A percentile compares a stretch with the other conserved stretches of the same genome.
Conservation (phyloP, 495 filamentous ascomycete species). For the Clavariopsis aquatica region DNA sequence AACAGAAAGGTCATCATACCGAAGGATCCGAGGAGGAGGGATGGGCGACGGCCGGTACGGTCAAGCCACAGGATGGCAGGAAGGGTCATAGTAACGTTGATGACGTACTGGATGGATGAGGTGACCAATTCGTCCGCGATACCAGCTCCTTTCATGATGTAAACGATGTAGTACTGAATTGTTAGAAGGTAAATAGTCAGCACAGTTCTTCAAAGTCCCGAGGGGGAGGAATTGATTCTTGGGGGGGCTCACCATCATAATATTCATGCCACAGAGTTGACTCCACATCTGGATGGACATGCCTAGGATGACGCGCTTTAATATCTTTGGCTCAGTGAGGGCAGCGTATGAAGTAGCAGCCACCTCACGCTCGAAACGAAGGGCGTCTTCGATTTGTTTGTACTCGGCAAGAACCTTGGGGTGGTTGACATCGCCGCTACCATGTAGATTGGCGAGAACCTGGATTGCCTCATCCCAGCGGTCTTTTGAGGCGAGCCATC, state of each 20-base stretch:
- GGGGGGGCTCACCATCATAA: constrained; percentile 61
- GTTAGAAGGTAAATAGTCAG: neutral
- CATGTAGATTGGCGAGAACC: constrained; percentile 67
- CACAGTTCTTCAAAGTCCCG: constrained; percentile 41
- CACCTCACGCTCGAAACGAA: constrained; percentile 63
- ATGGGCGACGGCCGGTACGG: constrained; percentile 37
- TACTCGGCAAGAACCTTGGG: constrained; percentile 66
- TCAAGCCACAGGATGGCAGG: constrained; percentile 55
- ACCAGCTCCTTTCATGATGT: constrained; percentile 70
- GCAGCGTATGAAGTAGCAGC: constrained; percentile 58
- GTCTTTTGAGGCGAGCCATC: constrained; percentile 73
- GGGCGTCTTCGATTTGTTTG: constrained; percentile 65
- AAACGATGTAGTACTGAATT: constrained; percentile 57
- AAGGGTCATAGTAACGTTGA: constrained; percentile 68
- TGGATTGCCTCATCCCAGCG: constrained; percentile 72
- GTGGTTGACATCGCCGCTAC: constrained; percentile 59
- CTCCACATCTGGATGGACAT: constrained; percentile 78
- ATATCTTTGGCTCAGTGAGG: constrained; percentile 62
- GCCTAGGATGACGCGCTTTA: constrained; percentile 68
- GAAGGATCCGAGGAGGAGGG: constrained; percentile 40
- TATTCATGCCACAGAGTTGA: constrained; percentile 73
- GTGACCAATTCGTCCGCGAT: constrained; percentile 66
- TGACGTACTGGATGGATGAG: constrained; percentile 75
- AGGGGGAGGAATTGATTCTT: no score
- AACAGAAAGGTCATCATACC: constrained; percentile 41